A percentile compares a stretch with the other conserved stretches of the same genome.
Evolutionary conservation across 768 basidiomycete genomes (phyloP).

Genomic region (Daedaleopsis sinensis): DNA sequence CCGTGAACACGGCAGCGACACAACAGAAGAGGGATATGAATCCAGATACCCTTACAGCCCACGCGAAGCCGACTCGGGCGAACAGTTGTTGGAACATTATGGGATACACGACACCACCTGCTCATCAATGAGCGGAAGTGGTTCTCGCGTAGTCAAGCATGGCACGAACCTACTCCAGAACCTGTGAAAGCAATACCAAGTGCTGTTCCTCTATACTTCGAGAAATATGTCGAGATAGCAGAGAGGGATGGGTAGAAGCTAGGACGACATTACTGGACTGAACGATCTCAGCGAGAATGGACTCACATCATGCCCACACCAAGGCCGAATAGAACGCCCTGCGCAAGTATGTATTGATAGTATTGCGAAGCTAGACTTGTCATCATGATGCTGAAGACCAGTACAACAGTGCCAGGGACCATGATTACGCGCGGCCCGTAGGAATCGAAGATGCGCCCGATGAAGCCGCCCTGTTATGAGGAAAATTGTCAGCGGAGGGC

Average conservation of each 20-base stretch:
- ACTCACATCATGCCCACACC: slow-evolving; percentile 66
- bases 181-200: slow-evolving; percentile 72
- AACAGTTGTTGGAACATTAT: slow-evolving; percentile 65
- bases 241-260: slow-evolving; percentile 74
- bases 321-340: slow-evolving; percentile 66
- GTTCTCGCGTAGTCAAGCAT: neutral
- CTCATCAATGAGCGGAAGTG: neutral
- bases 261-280: neutral
- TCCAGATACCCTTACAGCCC: slow-evolving; percentile 62
- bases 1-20: slow-evolving; percentile 45
- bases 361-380: slow-evolving; percentile 59
- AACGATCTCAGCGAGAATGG: neutral
- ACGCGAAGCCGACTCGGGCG: slow-evolving; percentile 56
- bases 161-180: slow-evolving; percentile 53
- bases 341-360: slow-evolving; percentile 62
- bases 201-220: slow-evolving; percentile 66
- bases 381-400: slow-evolving; percentile 54
- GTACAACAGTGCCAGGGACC: slow-evolving; percentile 50
- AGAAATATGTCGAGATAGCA: slow-evolving; percentile 67
- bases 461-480: slow-evolving; percentile 54
- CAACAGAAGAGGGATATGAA: slow-evolving; percentile 52
- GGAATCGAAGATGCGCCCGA: slow-evolving; percentile 62
- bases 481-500: neutral
- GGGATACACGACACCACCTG: slow-evolving; percentile 69
- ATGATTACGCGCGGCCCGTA: slow-evolving; percentile 61